These are phyloP conservation scores for Cystobasidium pallidum DNA, from an alignment of 1,284 basidiomycete genomes.

Conservation along the genomic window DNA sequence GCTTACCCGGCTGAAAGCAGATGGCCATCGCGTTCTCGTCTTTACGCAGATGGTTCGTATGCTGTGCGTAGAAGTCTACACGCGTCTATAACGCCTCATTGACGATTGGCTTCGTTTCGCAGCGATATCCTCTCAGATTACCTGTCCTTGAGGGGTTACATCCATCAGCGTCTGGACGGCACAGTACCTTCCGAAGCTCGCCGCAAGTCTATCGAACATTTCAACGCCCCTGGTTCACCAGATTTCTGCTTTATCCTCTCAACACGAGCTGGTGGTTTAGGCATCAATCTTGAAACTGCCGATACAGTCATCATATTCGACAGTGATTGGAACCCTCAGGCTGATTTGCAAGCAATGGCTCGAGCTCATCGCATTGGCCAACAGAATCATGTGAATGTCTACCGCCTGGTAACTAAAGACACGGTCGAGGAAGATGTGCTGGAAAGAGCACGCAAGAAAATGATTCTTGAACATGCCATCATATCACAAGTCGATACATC, in stretches of 20 bases:
- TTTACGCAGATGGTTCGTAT: slow-evolving; percentile 98
- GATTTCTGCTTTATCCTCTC: slow-evolving; percentile 95
- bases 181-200: slow-evolving; percentile 75
- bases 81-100: background rate
- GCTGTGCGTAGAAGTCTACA: slow-evolving; percentile 60
- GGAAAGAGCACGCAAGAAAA: slow-evolving; percentile 97
- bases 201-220: slow-evolving; percentile 80
- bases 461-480: slow-evolving; percentile 99
- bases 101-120: background rate
- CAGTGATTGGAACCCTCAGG: slow-evolving; percentile 58
- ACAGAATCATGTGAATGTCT: slow-evolving; percentile 97
- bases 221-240: slow-evolving; percentile 72
- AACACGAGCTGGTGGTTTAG: slow-evolving; percentile 94
- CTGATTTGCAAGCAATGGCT: slow-evolving; percentile 96
- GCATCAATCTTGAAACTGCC: slow-evolving; percentile 96
- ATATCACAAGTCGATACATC: slow-evolving; percentile 99
- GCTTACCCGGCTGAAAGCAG: slow-evolving; percentile 58
- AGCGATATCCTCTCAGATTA: slow-evolving; percentile 95
- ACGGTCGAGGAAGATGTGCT: slow-evolving; percentile 99
- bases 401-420: slow-evolving; percentile 95
- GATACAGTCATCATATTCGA: slow-evolving; percentile 99
- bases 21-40: slow-evolving; percentile 60
- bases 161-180: slow-evolving; percentile 76
- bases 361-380: slow-evolving; percentile 95
- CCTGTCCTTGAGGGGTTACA: slow-evolving; percentile 84